Evolutionary conservation across 1,139 yeast species (phyloP), one percentile per base, ranked within the genome.

Genomic region (Nakaseomyces nivariensis): DNA sequence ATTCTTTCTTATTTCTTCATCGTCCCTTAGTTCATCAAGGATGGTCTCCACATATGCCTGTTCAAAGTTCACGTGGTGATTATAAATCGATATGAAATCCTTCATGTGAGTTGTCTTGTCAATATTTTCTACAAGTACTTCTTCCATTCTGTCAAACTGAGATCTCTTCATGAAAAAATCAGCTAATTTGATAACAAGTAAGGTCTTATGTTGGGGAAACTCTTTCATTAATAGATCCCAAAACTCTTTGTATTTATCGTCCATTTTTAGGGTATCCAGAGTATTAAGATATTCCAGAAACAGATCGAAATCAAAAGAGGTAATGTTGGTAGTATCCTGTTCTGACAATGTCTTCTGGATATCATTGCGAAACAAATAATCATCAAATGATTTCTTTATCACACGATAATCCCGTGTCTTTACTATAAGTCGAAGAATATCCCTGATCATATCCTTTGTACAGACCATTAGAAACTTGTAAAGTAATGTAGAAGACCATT

Each of bases 71-170:
- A 82, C 67, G 58, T 77, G 81, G 4, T 78, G 69, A 61, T 86
- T 87, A 64, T 78, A 89, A 0, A 87, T 68, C 33, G 71, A 60
- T 0, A 83, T 75, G 61, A 88, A 87, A 55, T 85, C 94, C 36
- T 72, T 70, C 1, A 83, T 69, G 0, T 87, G 78, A 4, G 64
- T 54, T 8, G 82, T 78, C 1, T 68, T 58, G 1, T 62, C 56
- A 8, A 81, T 44, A 10, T 55, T 45, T 13, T 53, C 45, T 22
- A 48, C 45, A 33, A 65, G 47, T 17, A 72, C 68, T 44, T 71
- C 72, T 33, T 81, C 67, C 1, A 81, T 78, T 45, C 72, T 70
- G 2, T 69, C 70, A 47, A 66, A 60, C 24, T 74, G 67, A 0
- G 67, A 63, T 7, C 60, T 55, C 24, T 66, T 66, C 46, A 74